A percentile compares a stretch with the other conserved stretches of the same genome.
These are phyloP conservation scores for Puccinia horiana DNA, from an alignment of 1,284 basidiomycete genomes.

Conservation along the genomic window DNA sequence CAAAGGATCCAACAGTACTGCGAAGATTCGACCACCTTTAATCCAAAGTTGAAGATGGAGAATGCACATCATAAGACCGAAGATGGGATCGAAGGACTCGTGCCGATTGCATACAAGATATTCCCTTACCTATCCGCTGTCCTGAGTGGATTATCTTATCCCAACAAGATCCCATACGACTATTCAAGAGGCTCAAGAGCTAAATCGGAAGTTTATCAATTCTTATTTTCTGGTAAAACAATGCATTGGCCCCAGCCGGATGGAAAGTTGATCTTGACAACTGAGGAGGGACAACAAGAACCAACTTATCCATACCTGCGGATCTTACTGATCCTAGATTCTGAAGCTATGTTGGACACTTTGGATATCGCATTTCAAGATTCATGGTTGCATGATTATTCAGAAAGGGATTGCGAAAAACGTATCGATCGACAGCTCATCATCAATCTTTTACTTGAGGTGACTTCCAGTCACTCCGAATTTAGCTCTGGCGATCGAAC, in stretches of 20 bases:
- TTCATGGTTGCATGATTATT: constrained; percentile 74
- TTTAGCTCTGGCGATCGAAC: constrained; percentile 66
- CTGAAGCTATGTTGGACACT: constrained; percentile 90
- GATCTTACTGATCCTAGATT: constrained; percentile 80
- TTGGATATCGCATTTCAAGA: constrained; percentile 95
- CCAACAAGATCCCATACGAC: constrained; percentile 73
- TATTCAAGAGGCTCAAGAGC: constrained; percentile 69
- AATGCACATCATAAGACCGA: constrained; percentile 16
- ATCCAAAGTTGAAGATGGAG: constrained; percentile 59
- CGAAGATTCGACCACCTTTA: constrained; percentile 12
- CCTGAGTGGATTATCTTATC: constrained; percentile 83
- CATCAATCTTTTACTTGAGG: constrained; percentile 80
- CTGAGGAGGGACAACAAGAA: constrained; percentile 53
- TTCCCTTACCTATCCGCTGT: constrained; percentile 86
- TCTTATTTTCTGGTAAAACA: constrained; percentile 80
- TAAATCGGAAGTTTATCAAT: constrained; percentile 61
- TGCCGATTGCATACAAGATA: constrained; percentile 78
- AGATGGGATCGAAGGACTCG: constrained; percentile 61
- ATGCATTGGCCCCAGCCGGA: constrained; percentile 74
- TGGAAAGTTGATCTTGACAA: constrained; percentile 71
- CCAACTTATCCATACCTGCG: constrained; percentile 78
- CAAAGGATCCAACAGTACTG: constrained; percentile 31
- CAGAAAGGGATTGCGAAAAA: constrained; percentile 13
- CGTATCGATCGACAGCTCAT: constrained; percentile 71
- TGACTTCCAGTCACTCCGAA: constrained; percentile 61